Percentiles rank a stretch among this genome's conserved stretches.
Evolutionary conservation across 2,329 filamentous ascomycete species (phyloP).

Genomic region (Epicoccum nigrum): DNA sequence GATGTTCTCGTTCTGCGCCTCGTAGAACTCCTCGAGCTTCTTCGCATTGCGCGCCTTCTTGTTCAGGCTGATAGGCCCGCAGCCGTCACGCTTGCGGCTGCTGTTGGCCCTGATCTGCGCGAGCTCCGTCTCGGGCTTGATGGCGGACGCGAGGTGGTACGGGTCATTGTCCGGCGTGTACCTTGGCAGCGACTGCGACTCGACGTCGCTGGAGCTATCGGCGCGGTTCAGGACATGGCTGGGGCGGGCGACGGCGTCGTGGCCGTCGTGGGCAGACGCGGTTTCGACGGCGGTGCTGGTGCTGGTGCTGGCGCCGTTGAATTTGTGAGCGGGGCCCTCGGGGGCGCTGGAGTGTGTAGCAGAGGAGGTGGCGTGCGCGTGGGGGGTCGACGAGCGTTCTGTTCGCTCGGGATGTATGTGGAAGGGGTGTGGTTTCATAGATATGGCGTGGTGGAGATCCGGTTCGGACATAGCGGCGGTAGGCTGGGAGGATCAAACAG

Average conservation of each 20-base stretch:
- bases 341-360: slow-evolving; percentile 24
- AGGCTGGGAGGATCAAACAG: background rate
- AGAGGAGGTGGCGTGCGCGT: slow-evolving; percentile 30
- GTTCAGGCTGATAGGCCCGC: slow-evolving; percentile 51
- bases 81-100: slow-evolving; percentile 72
- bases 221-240: slow-evolving; percentile 39
- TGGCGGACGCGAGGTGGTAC: slow-evolving; percentile 74
- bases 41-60: slow-evolving; percentile 54
- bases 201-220: slow-evolving; percentile 42
- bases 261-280: slow-evolving; percentile 27
- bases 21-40: slow-evolving; percentile 81
- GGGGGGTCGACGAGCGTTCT: slow-evolving; percentile 39
- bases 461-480: slow-evolving; percentile 47
- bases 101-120: slow-evolving; percentile 79
- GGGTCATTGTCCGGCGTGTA: slow-evolving; percentile 75
- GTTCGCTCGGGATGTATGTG: slow-evolving; percentile 38
- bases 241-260: slow-evolving; percentile 46
- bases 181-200: slow-evolving; percentile 60
- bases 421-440: slow-evolving; percentile 55
- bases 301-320: slow-evolving; percentile 48
- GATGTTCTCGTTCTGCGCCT: slow-evolving; percentile 90
- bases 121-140: slow-evolving; percentile 81
- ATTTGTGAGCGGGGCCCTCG: slow-evolving; percentile 21
- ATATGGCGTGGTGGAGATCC: slow-evolving; percentile 56
- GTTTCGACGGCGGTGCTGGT: slow-evolving; percentile 51